Percentiles rank a stretch among this genome's conserved stretches.
Conservation (phyloP, 2,329 filamentous ascomycete genomes). For the Aspergillus fischeri region DNA sequence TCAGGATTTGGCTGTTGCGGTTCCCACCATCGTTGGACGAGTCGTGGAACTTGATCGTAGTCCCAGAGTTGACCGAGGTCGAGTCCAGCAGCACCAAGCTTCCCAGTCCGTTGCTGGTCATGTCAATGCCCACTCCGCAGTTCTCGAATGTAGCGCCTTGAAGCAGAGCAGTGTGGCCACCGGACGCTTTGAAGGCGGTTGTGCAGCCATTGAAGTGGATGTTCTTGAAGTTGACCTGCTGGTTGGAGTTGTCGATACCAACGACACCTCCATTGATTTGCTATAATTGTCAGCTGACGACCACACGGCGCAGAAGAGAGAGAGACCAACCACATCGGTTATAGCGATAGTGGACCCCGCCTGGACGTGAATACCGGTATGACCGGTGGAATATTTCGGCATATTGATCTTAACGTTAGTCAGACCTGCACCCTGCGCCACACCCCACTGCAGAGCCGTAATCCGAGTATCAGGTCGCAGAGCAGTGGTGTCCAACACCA, state of each 20-base stretch:
- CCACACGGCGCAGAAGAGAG: background rate
- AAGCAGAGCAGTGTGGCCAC: constrained; percentile 25
- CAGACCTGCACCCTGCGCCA: constrained; percentile 30
- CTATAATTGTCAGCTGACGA: constrained; percentile 3
- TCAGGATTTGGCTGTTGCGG: constrained; percentile 26
- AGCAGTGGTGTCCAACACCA: constrained; percentile 28
- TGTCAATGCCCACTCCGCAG: constrained; percentile 26
- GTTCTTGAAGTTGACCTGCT: constrained; percentile 42
- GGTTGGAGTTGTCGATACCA: constrained; percentile 27
- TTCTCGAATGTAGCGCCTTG: constrained; percentile 25
- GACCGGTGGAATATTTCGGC: constrained; percentile 23
- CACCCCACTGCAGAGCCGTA: constrained; percentile 32
- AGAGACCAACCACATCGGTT: constrained; percentile 22
- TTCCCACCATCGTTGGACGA: constrained; percentile 26
- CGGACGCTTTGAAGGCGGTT: constrained; percentile 42
- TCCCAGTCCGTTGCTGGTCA: constrained; percentile 23
- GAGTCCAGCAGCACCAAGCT: constrained; percentile 29
- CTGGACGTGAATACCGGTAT: constrained; percentile 26
- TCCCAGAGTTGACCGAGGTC: constrained; percentile 18
- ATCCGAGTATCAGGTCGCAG: constrained; percentile 15
- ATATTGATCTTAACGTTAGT: constrained; percentile 32
- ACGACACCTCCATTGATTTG: constrained; percentile 24
- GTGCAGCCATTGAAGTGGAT: constrained; percentile 59
- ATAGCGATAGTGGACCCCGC: constrained; percentile 24
- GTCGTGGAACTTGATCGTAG: constrained; percentile 22